A percentile compares a stretch with the other conserved stretches of the same genome.
These are phyloP conservation scores for Colletotrichum camelliae DNA, from an alignment of 2,329 filamentous ascomycete species.

Conservation along the genomic window DNA sequence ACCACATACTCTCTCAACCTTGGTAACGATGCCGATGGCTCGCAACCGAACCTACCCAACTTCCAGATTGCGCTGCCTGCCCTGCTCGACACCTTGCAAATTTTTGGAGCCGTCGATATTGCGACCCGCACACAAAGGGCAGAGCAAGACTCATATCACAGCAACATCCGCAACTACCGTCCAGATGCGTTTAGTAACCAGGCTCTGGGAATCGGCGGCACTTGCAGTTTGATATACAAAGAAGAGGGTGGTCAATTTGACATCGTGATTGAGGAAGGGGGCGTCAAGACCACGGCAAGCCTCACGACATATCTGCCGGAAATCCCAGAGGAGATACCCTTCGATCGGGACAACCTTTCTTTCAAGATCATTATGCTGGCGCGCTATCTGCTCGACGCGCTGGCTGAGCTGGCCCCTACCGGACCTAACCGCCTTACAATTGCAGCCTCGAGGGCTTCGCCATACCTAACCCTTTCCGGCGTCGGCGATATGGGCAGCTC, in stretches of 20 bases:
- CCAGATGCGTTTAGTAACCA: conserved; percentile 83
- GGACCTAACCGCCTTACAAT: conserved; percentile 77
- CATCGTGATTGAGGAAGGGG: conserved; percentile 84
- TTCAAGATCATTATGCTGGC: conserved; percentile 97
- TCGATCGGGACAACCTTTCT: conserved; percentile 77
- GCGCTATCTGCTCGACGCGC: conserved; percentile 72
- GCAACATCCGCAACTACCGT: conserved; percentile 66
- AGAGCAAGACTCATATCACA: conserved; percentile 65
- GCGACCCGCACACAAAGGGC: conserved; percentile 61
- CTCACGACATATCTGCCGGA: conserved; percentile 87
- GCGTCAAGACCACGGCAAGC: conserved; percentile 88
- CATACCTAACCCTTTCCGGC: conserved; percentile 78
- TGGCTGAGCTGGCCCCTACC: conserved; percentile 73
- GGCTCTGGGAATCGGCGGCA: conserved; percentile 81
- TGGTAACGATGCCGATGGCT: conserved; percentile 42
- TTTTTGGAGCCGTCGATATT: conserved; percentile 85
- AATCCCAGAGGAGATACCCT: conserved; percentile 80
- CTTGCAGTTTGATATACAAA: conserved; percentile 82
- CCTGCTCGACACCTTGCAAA: conserved; percentile 91
- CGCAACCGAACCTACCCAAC: conserved; percentile 57
- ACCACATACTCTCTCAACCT: conserved; percentile 79
- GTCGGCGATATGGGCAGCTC: conserved; percentile 65
- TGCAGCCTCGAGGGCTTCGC: conserved; percentile 65
- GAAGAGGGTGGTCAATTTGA: conserved; percentile 79
- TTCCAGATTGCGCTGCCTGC: conserved; percentile 90